Conservation (phyloP, 2,329 filamentous ascomycete species). For the Ceratocystis cacaofunesta region DNA sequence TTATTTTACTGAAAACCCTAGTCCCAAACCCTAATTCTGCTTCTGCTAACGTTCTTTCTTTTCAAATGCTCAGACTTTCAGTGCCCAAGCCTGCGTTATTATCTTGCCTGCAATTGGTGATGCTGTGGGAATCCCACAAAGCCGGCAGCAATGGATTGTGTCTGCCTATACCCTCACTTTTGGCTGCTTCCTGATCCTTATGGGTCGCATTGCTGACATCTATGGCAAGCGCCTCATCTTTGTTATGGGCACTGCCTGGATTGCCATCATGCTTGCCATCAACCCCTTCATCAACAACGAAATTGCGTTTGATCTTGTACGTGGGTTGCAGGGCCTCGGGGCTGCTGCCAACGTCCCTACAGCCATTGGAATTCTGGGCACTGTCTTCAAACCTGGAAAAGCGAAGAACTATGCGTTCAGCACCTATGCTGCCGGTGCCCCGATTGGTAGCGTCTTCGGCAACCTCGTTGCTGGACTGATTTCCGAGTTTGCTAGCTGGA, state of each 20-base stretch:
- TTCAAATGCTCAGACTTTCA: slow-evolving; percentile 32
- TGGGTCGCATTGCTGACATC: slow-evolving; percentile 52
- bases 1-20: neutral
- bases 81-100: slow-evolving; percentile 44
- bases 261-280: slow-evolving; percentile 41
- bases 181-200: slow-evolving; percentile 52
- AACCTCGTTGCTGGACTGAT: slow-evolving; percentile 51
- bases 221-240: slow-evolving; percentile 53
- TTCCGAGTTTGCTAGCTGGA: slow-evolving; percentile 47
- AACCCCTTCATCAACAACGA: slow-evolving; percentile 53
- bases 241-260: slow-evolving; percentile 47
- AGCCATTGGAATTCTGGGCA: slow-evolving; percentile 54
- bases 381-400: slow-evolving; percentile 50
- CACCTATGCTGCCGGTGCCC: slow-evolving; percentile 48
- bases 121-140: slow-evolving; percentile 41
- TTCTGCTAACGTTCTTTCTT: neutral
- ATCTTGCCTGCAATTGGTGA: slow-evolving; percentile 46
- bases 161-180: slow-evolving; percentile 52
- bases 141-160: slow-evolving; percentile 49
- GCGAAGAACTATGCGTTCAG: slow-evolving; percentile 59
- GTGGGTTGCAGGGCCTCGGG: slow-evolving; percentile 51
- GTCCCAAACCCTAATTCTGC: neutral
- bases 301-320: slow-evolving; percentile 51
- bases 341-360: slow-evolving; percentile 57
- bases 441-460: slow-evolving; percentile 48